Base-by-base conservation (phyloP, 2,329 filamentous ascomycete species). In the Fusarium brevicatenulatum region DNA sequence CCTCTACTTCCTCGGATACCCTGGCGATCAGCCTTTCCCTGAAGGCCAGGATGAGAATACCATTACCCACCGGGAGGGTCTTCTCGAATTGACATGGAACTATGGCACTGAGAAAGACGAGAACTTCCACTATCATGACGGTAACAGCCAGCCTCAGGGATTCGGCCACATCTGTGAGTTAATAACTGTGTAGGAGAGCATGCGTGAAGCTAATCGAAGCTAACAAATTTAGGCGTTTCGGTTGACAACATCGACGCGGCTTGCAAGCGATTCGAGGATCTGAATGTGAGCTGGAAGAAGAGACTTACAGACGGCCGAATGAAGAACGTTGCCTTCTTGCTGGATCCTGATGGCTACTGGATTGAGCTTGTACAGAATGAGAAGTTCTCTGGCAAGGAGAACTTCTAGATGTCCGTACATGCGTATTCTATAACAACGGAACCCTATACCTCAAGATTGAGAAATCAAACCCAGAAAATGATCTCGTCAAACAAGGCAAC, bases 201-300 rank as follows among this genome's bases (percentile, higher is more conserved):
- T 50, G 25, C n/a, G 32, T 36, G 47, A 36, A 16, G 64, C 77
- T 81, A 36, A 82, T 57, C 32, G 47, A 36, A 16, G 64, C 77
- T 81, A 36, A 82, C 59, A 28, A 12, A 11, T n/a, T n/a, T 56
- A 93, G 91, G 91, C 79, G 85, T 98, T 59, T 88, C 92, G 4
- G 95, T 98, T 18, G 95, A 98, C 79, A 91, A 97, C 80, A 80
- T 98, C n/a, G 91, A 96, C 59, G 92, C 92, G 12, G 95, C 96
- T 15, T 98, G 95, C 83, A 85, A 91, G 79, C 90, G 95, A 19
- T 95, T 98, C 76, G 96, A 98, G 81, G 89, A 91, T 62, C 85
- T 93, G 79, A 89, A 92, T 10, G 92, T 95, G 62, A 91, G 89
- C 82, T 99, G 95, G 94, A 97, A 97, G 90, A 98, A 98, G 91